Evolutionary conservation across 2,329 filamentous ascomycete genomes (phyloP).

Genomic region (Coniochaeta sp.): DNA sequence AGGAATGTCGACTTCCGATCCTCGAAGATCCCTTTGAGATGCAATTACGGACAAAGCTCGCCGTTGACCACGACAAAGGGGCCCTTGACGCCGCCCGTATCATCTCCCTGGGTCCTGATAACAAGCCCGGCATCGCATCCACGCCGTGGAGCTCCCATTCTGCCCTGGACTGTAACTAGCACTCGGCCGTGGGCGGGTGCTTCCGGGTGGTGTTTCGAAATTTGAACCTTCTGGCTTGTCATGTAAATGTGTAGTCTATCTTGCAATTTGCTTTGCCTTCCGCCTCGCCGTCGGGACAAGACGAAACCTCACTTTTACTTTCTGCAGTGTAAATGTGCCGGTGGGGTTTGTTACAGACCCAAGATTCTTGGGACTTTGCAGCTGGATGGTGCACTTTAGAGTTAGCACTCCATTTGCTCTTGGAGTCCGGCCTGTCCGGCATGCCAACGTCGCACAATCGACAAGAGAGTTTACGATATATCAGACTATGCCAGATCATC

Average conservation of each 20-base stretch:
- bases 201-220: not conserved
- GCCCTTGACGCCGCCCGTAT: not conserved
- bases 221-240: not conserved
- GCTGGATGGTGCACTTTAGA: not conserved
- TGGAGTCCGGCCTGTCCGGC: not conserved
- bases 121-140: not conserved
- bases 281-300: not conserved
- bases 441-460: not conserved
- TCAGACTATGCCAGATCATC: not conserved
- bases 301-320: not conserved
- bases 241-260: not conserved
- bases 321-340: not conserved
- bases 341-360: not conserved
- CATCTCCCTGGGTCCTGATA: not conserved
- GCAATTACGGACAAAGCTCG: not conserved
- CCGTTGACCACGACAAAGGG: not conserved
- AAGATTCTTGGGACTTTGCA: conserved; percentile 2
- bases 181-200: not conserved
- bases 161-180: not conserved
- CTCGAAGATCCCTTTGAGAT: not conserved
- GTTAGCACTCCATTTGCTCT: not conserved
- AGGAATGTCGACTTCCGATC: not conserved
- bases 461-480: not conserved
- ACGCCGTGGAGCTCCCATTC: not conserved
- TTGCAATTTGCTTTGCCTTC: not conserved